Evolutionary conservation across 768 basidiomycete genomes (phyloP), one percentile per base, ranked within the genome.

Genomic region (Boletales sp.): DNA sequence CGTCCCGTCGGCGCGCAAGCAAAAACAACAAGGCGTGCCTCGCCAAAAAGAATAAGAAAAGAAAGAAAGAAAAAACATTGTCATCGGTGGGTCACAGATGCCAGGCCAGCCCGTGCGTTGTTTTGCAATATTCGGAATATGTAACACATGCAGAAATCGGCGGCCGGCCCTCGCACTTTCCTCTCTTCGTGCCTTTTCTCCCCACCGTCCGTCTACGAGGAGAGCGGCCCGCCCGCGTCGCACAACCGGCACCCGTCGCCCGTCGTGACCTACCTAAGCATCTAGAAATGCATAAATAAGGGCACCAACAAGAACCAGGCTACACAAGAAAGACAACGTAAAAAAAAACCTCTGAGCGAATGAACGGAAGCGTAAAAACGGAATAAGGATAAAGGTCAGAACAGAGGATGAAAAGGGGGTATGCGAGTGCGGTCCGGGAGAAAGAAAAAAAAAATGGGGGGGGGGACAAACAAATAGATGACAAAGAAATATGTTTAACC

Each of bases 201-300:
- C 34, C 8, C 3, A 10, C 13, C 31, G 4, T 35, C 31, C 2
- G 31, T 46, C 34, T 28, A 28, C 34, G 39, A 36, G 7, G 47
- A 17, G 41, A 35, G 19, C 31, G 21, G n/a, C 17, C n/a, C 43
- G 15, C 34, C 42, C 44, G 44, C 41, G 21, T 21, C 41, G 40
- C 48, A 38, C 28, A 38, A 44, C 43, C 53, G 32, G 38, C 38
- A 44, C 46, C 35, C 21, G 21, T 2, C 4, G 21, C 48, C 48
- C 25, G 34, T 55, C 55, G 51, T 46, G 51, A 50, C 58, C 57
- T 48, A 62, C 57, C 56, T 49, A 58, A 32, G 49, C 57, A 59
- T 57, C 48, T 32, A 40, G 50, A 49, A 58, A 46, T 64, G 61
- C 53, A 57, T 54, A 58, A 58, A 64, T 49, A 59, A 57, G 55